phyloP scores from a whole-genome alignment of 371 early-diverging fungal genomes.

The Lichtheimia ornata region DNA sequence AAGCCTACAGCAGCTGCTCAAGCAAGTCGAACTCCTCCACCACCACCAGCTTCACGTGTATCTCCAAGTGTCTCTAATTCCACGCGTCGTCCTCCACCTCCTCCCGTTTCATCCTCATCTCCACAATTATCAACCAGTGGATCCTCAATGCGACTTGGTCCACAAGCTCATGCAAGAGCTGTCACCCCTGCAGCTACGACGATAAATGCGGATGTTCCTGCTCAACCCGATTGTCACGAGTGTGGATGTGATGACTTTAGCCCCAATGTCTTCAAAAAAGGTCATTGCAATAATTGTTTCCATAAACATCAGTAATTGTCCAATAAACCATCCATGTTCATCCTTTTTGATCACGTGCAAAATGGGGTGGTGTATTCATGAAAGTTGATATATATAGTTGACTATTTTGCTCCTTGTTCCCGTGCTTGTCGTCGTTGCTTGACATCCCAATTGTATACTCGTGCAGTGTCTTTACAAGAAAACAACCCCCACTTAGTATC shows the following conservation, averaged over 20 bases:
- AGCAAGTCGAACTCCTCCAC: slow-evolving; percentile 17
- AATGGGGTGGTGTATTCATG: too few relatives aligned
- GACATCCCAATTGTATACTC: slow-evolving; percentile 98
- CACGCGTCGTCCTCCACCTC: slow-evolving; percentile 9
- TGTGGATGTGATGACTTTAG: slow-evolving; percentile 73
- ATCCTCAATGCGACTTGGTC: background rate
- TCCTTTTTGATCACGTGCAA: background rate
- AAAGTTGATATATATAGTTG: too few relatives aligned
- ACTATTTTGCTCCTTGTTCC: slow-evolving; percentile 30
- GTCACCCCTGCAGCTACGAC: slow-evolving; percentile 2
- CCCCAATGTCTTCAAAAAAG: slow-evolving; percentile 70
- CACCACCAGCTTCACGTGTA: slow-evolving; percentile 10
- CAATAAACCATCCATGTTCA: background rate
- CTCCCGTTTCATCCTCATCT: slow-evolving; percentile 11
- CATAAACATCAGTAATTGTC: slow-evolving; percentile 47
- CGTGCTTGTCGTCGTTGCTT: slow-evolving; percentile 74
- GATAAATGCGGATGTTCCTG: background rate
- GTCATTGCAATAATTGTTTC: slow-evolving; percentile 70
- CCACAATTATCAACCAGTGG: background rate
- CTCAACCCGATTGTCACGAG: slow-evolving; percentile 30
- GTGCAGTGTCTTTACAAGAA: slow-evolving; percentile 74
- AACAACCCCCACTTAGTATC: background rate
- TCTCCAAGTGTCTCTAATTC: slow-evolving; percentile 12
- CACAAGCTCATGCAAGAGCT: slow-evolving; percentile 3
- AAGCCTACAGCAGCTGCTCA: slow-evolving; percentile 11